phyloP scores from a whole-genome alignment of 495 filamentous ascomycete species.

The Apodospora peruviana region DNA sequence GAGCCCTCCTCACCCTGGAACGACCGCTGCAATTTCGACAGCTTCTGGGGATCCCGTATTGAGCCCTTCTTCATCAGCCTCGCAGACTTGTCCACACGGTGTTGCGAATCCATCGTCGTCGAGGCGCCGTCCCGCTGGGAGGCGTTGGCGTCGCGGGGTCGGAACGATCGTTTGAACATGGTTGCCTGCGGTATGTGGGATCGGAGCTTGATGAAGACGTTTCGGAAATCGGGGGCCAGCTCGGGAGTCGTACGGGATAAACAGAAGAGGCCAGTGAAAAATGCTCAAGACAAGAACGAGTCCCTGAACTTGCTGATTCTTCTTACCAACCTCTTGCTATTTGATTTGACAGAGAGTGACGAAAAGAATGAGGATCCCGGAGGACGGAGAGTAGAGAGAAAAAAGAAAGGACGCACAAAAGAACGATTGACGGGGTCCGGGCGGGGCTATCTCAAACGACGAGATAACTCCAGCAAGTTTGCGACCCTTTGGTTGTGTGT shows the following conservation, averaged over 20 bases:
- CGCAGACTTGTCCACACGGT: conserved; percentile 73
- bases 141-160: conserved; percentile 46
- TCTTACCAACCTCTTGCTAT: too few species aligned
- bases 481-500: conserved; percentile 50
- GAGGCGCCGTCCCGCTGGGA: conserved; percentile 27
- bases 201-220: conserved; percentile 13
- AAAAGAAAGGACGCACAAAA: conserved; percentile 41
- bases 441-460: conserved; percentile 38
- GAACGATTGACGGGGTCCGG: conserved; percentile 47
- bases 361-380: conserved; percentile 31
- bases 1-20: conserved; percentile 28
- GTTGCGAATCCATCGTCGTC: conserved; percentile 29
- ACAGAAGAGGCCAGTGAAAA: conserved; percentile 16
- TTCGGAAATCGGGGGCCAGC: not conserved
- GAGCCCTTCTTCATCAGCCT: conserved; percentile 64
- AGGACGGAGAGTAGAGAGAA: conserved; percentile 21
- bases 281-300: conserved; percentile 17
- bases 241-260: conserved; percentile 26
- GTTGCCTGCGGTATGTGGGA: conserved; percentile 28
- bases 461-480: conserved; percentile 44
- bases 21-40: conserved; percentile 62
- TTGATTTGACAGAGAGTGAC: conserved; percentile 40
- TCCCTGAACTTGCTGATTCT: conserved; percentile 10
- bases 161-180: conserved; percentile 85
- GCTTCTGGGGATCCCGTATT: conserved; percentile 65